Percentiles rank a stretch among this genome's conserved stretches.
These are phyloP conservation scores for Plantago elongata DNA, from an alignment of 257 asterid species.

Conservation along the genomic window DNA sequence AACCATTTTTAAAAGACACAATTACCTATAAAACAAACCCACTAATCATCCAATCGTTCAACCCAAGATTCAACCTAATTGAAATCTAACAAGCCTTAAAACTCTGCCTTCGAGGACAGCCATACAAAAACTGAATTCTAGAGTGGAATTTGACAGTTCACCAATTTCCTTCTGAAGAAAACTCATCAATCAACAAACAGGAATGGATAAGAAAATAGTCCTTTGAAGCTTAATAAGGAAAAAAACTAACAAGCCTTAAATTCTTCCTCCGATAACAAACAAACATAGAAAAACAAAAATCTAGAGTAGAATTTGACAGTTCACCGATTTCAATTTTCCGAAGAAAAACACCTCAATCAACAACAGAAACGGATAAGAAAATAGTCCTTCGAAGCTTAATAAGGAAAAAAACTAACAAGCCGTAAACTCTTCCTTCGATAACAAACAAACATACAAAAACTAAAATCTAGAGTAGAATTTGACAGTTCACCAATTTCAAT, in stretches of 20 bases:
- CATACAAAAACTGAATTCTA: not conserved
- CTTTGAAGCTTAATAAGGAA: no score
- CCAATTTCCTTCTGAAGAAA: not conserved
- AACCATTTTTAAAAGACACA: not conserved
- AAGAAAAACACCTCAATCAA: not conserved
- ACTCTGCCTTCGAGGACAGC: not conserved
- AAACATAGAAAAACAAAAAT: slow-evolving; percentile 3
- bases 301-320: not conserved
- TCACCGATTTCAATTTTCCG: not conserved
- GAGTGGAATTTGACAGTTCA: not conserved
- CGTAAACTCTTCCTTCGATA: not conserved
- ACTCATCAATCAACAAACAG: no score
- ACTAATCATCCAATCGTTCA: no score
- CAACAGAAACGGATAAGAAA: no score
- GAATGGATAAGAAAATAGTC: no score
- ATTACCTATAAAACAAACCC: not conserved
- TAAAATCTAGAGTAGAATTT: not conserved
- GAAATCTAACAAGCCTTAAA: not conserved
- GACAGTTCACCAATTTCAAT: not conserved
- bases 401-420: not conserved
- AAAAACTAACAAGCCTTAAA: not conserved
- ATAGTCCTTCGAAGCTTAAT: no score
- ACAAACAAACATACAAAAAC: slow-evolving; percentile 11
- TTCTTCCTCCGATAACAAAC: not conserved
- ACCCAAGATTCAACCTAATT: no score